Percentiles rank a stretch among this genome's conserved stretches.
Conservation (phyloP, 306 rosid species). For the Vigna trinervia region DNA sequence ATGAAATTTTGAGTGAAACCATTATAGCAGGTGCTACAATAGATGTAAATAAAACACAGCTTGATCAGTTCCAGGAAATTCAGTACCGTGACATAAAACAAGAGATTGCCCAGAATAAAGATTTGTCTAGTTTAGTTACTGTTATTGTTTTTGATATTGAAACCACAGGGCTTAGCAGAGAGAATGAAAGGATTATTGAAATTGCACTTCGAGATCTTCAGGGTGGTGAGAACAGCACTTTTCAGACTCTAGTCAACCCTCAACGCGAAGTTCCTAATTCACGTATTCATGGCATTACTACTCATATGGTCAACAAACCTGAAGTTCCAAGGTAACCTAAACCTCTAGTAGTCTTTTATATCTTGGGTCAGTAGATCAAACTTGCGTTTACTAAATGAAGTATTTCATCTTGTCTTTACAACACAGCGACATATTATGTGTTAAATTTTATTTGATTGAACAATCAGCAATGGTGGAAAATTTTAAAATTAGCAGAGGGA, state of each 20-base stretch:
- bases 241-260: constrained; percentile 90
- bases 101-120: constrained; percentile 65
- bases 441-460: constrained; percentile 30
- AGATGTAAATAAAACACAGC: constrained; percentile 59
- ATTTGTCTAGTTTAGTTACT: constrained; percentile 62
- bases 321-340: constrained; percentile 83
- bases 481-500: background rate
- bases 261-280: constrained; percentile 61
- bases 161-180: constrained; percentile 79
- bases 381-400: constrained; percentile 27
- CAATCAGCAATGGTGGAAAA: constrained; percentile 7
- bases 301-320: constrained; percentile 64
- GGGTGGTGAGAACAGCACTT: constrained; percentile 90
- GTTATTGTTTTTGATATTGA: constrained; percentile 75
- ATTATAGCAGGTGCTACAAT: constrained; percentile 55
- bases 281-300: constrained; percentile 66
- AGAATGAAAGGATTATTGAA: constrained; percentile 68
- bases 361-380: constrained; percentile 23
- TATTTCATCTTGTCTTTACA: constrained; percentile 13
- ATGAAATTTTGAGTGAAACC: constrained; percentile 62
- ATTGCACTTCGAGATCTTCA: constrained; percentile 79
- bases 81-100: constrained; percentile 58
- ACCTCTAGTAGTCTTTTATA: constrained; percentile 18
- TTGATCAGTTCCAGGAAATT: constrained; percentile 57
- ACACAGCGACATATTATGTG: constrained; percentile 1